Percentiles rank a stretch among this genome's conserved stretches.
Evolutionary conservation across 352 stramenopile genomes (phyloP).

Genomic region (Globisporangium lucens): DNA sequence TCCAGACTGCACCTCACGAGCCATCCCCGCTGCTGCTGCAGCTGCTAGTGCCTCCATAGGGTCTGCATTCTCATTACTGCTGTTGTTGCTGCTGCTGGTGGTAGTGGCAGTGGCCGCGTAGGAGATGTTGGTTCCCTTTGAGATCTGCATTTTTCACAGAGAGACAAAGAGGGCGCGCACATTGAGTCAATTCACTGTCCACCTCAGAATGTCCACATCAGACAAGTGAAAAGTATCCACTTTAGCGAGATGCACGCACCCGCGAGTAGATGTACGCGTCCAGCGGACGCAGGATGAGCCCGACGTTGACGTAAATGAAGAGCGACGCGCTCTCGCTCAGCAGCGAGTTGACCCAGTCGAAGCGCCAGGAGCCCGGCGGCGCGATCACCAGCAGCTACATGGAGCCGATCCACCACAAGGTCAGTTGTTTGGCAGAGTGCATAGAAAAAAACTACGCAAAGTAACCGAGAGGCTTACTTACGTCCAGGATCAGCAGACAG

Average conservation of each 20-base stretch:
- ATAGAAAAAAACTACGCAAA: conserved; percentile 1
- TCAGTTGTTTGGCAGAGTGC: not conserved
- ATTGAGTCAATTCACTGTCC: not conserved
- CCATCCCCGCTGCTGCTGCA: not conserved
- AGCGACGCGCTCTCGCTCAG: conserved; percentile 44
- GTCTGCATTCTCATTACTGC: not conserved
- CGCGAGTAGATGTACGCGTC: conserved; percentile 48
- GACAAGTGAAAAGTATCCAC: not conserved
- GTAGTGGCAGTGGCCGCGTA: not conserved
- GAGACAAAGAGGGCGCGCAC: not conserved
- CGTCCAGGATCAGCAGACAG: conserved; percentile 49
- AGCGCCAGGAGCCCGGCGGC: conserved; percentile 49
- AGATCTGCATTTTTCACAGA: conserved; percentile 18
- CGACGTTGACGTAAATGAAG: conserved; percentile 40
- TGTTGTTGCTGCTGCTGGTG: not conserved
- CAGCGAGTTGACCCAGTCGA: conserved; percentile 57
- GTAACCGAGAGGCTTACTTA: conserved; percentile 18
- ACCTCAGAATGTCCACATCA: not conserved
- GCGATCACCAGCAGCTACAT: conserved; percentile 54
- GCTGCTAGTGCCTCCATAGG: not conserved
- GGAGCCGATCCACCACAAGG: conserved; percentile 13
- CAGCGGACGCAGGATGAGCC: conserved; percentile 41
- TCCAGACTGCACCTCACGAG: conserved; percentile 14
- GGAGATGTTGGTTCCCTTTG: conserved; percentile 25
- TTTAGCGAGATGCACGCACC: conserved; percentile 19